A percentile compares a stretch with the other conserved stretches of the same genome.
Evolutionary conservation across 2,329 filamentous ascomycete species (phyloP).

Genomic region (Hymenoscyphus linearis): DNA sequence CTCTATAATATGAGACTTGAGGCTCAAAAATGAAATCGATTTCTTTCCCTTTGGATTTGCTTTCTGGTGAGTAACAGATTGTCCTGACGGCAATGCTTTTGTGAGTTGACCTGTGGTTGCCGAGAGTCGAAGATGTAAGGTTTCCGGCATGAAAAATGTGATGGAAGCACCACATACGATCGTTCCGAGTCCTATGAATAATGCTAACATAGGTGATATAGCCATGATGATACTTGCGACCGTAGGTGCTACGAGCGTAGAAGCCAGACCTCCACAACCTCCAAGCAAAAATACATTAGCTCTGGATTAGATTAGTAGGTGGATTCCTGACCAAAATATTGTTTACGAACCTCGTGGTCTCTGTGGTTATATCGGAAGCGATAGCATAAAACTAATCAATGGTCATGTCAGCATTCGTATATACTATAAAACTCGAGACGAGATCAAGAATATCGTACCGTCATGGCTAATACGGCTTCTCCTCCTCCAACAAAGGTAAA

Average conservation of each 20-base stretch:
- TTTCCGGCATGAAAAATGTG: conserved; percentile 31
- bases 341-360: conserved; percentile 32
- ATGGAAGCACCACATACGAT: conserved; percentile 18
- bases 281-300: conserved; percentile 35
- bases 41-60: neutral
- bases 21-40: conserved; percentile 2
- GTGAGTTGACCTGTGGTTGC: conserved; percentile 8
- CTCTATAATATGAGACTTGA: conserved; percentile 13
- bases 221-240: conserved; percentile 35
- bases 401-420: neutral
- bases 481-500: conserved; percentile 35
- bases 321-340: neutral
- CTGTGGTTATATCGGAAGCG: conserved; percentile 34
- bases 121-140: conserved; percentile 22
- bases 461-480: conserved; percentile 30
- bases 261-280: conserved; percentile 29
- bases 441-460: conserved; percentile 4
- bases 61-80: neutral
- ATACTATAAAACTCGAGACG: neutral
- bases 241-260: conserved; percentile 35
- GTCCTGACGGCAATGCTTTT: conserved; percentile 5
- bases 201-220: conserved; percentile 25
- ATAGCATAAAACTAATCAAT: conserved; percentile 30
- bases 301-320: conserved; percentile 21
- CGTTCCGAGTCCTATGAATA: conserved; percentile 16